Evolutionary conservation across 2,329 filamentous ascomycete species (phyloP).

Genomic region (Fusarium caatingaense): DNA sequence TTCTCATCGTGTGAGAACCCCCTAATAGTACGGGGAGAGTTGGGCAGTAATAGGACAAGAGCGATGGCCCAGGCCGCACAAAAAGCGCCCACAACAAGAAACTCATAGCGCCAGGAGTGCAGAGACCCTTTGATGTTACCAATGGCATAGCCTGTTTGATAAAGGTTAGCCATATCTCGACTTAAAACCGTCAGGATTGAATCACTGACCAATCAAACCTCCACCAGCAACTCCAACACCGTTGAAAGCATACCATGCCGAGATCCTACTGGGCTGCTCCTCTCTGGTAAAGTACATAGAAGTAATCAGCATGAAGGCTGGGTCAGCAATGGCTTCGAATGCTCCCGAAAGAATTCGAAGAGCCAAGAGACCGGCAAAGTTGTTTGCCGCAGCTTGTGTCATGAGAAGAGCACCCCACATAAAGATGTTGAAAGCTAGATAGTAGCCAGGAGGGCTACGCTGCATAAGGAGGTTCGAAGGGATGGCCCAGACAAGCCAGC

Average conservation of each 20-base stretch:
- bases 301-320: slow-evolving; percentile 71
- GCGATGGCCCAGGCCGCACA: slow-evolving; percentile 70
- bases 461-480: slow-evolving; percentile 50
- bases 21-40: slow-evolving; percentile 65
- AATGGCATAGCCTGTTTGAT: slow-evolving; percentile 62
- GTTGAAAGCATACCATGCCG: slow-evolving; percentile 69
- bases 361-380: slow-evolving; percentile 65
- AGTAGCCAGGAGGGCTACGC: slow-evolving; percentile 51
- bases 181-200: not conserved
- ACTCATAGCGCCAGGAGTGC: slow-evolving; percentile 74
- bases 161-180: not conserved
- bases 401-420: slow-evolving; percentile 63
- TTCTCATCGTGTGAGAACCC: slow-evolving; percentile 63
- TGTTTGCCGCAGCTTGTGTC: slow-evolving; percentile 65
- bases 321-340: slow-evolving; percentile 66
- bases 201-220: slow-evolving; percentile 54
- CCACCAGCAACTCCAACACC: slow-evolving; percentile 69
- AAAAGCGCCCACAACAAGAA: slow-evolving; percentile 70
- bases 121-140: slow-evolving; percentile 68
- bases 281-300: slow-evolving; percentile 73
- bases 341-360: slow-evolving; percentile 72
- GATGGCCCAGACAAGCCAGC: slow-evolving; percentile 54
- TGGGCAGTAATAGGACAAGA: slow-evolving; percentile 67
- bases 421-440: slow-evolving; percentile 62
- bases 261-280: slow-evolving; percentile 71